A percentile compares a stretch with the other conserved stretches of the same genome.
These are phyloP conservation scores for Triticum urartu DNA, from an alignment of 176 grass and related monocot species.

Conservation along the genomic window DNA sequence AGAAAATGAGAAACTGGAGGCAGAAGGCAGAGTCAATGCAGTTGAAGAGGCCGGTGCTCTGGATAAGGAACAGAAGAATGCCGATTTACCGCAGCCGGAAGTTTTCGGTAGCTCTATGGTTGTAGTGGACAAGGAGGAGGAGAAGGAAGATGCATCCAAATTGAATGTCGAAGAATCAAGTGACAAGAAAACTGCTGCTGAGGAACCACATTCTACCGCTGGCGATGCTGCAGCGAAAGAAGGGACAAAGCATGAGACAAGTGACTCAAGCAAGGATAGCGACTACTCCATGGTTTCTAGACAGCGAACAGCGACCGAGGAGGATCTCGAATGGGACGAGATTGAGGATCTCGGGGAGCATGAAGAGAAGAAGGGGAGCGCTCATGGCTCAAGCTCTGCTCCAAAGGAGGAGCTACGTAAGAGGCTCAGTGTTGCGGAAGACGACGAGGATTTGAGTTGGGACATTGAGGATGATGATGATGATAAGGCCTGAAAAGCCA, in stretches of 20 bases:
- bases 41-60: not conserved
- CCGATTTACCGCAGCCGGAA: constrained; percentile 10
- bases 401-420: constrained; percentile 66
- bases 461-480: constrained; percentile 94
- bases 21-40: not conserved
- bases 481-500: constrained; percentile 36
- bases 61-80: constrained; percentile 23
- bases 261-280: constrained; percentile 55
- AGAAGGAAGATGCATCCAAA: constrained; percentile 16
- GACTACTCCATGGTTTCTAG: constrained; percentile 51
- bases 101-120: constrained; percentile 42
- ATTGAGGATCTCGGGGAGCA: constrained; percentile 90
- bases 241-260: constrained; percentile 33
- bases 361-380: constrained; percentile 50
- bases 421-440: constrained; percentile 68
- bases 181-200: constrained; percentile 23
- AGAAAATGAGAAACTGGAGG: not conserved
- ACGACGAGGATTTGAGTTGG: constrained; percentile 97
- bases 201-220: not conserved
- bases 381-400: constrained; percentile 36
- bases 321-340: constrained; percentile 90
- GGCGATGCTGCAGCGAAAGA: constrained; percentile 21
- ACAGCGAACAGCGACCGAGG: constrained; percentile 37
- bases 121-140: constrained; percentile 28
- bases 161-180: constrained; percentile 21